Evolutionary conservation across 257 asterid species (phyloP).

Genomic region (Ehretia macrophylla): DNA sequence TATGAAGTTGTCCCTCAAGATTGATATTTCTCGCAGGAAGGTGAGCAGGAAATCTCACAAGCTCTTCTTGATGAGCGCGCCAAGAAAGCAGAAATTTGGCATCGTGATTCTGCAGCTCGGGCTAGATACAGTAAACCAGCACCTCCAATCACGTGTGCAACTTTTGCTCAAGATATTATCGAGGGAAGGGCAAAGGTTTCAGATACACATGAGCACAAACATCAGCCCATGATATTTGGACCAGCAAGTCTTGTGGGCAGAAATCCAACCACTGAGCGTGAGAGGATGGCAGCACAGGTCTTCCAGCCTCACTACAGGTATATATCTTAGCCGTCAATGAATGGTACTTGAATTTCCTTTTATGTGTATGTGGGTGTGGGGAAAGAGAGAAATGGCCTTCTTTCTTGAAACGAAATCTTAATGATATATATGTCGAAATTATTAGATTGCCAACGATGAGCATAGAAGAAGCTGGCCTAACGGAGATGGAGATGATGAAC

Average conservation of each 20-base stretch:
- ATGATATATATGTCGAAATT: too few species aligned
- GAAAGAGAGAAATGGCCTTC: too few species aligned
- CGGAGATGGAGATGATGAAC: conserved; percentile 97
- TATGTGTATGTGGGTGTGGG: too few species aligned
- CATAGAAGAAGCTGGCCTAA: conserved; percentile 97
- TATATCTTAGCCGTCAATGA: not conserved
- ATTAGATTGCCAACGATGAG: conserved; percentile 91
- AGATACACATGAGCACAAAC: conserved; percentile 82
- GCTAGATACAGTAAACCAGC: conserved; percentile 64
- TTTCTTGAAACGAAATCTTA: too few species aligned
- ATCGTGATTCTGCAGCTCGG: conserved; percentile 74
- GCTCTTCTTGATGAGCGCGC: conserved; percentile 73
- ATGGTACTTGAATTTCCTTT: not conserved
- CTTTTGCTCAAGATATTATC: conserved; percentile 92
- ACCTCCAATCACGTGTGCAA: conserved; percentile 90
- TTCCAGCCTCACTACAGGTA: conserved; percentile 95
- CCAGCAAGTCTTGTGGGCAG: conserved; percentile 74
- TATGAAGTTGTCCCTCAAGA: too few species aligned
- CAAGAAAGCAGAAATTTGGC: conserved; percentile 87
- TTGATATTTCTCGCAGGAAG: conserved; percentile 42
- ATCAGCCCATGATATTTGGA: conserved; percentile 91
- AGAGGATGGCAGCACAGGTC: conserved; percentile 87
- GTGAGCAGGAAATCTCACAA: conserved; percentile 51
- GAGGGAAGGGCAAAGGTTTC: conserved; percentile 82
- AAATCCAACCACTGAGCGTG: conserved; percentile 86